phyloP scores from a whole-genome alignment of 768 basidiomycete species.

The Tricholoma flavovirens region DNA sequence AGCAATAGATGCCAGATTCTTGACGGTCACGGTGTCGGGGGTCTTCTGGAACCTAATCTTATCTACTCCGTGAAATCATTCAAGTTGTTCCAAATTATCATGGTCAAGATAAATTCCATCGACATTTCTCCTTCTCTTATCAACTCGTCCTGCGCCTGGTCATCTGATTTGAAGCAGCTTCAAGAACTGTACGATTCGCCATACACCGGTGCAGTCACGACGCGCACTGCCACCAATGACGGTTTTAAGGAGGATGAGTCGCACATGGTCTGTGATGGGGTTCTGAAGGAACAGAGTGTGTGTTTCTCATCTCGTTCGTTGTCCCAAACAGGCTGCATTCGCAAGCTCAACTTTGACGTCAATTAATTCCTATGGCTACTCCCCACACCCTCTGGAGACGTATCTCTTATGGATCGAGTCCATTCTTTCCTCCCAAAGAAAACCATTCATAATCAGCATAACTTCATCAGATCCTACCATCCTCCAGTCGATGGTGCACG shows the following conservation, averaged over 20 bases:
- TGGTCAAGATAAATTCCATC: slow-evolving; percentile 57
- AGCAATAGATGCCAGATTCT: slow-evolving; percentile 30
- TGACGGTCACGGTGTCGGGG: slow-evolving; percentile 11
- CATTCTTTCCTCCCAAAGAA: slow-evolving; percentile 35
- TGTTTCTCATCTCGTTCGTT: slow-evolving; percentile 3
- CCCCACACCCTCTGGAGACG: slow-evolving; percentile 60
- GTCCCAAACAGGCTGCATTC: slow-evolving; percentile 52
- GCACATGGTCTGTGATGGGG: slow-evolving; percentile 48
- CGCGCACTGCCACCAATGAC: slow-evolving; percentile 64
- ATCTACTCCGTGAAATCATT: too few species aligned
- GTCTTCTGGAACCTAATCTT: slow-evolving; percentile 15
- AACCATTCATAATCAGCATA: slow-evolving; percentile 76
- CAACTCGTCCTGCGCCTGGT: slow-evolving; percentile 81
- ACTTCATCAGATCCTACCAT: slow-evolving; percentile 52
- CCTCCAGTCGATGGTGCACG: slow-evolving; percentile 48
- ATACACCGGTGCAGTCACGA: slow-evolving; percentile 75
- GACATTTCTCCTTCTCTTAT: slow-evolving; percentile 58
- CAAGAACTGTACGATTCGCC: slow-evolving; percentile 58
- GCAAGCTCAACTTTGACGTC: slow-evolving; percentile 46
- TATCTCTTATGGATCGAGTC: slow-evolving; percentile 64
- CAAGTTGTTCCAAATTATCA: slow-evolving; percentile 19
- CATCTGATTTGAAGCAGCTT: slow-evolving; percentile 62
- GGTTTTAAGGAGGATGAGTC: slow-evolving; percentile 64
- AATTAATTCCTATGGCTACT: slow-evolving; percentile 85
- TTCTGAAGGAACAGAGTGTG: not conserved